phyloP scores from a whole-genome alignment of 163 green algal species.

The Scenedesmus sp. region DNA sequence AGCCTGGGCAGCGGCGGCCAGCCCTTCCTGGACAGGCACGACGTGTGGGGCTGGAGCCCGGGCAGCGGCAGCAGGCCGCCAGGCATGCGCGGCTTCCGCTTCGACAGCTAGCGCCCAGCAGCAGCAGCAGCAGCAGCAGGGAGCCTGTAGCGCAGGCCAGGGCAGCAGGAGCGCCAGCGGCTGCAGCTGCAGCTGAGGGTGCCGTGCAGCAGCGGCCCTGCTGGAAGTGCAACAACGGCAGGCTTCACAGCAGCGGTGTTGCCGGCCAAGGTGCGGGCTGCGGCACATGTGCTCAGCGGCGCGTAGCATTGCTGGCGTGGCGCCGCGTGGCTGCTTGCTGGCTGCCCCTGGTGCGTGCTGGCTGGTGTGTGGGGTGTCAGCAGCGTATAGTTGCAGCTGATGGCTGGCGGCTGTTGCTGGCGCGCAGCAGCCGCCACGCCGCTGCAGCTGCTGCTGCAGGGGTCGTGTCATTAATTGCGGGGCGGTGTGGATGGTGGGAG shows the following conservation, averaged over 20 bases:
- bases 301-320: neutral
- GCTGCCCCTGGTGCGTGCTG: neutral
- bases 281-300: neutral
- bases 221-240: neutral
- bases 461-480: neutral
- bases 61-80: conserved; percentile 34
- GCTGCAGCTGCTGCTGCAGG: conserved; percentile 35
- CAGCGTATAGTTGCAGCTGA: conserved; percentile 35
- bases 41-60: conserved; percentile 77
- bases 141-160: too few relatives aligned
- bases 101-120: conserved; percentile 29
- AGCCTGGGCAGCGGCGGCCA: conserved; percentile 58
- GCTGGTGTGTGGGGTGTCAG: neutral
- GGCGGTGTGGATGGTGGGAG: neutral
- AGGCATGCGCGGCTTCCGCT: conserved; percentile 47
- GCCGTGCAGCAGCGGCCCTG: too few relatives aligned
- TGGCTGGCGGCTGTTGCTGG: conserved; percentile 38
- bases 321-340: neutral
- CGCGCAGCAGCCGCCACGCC: conserved; percentile 10
- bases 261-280: neutral
- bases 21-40: conserved; percentile 78
- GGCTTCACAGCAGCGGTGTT: neutral
- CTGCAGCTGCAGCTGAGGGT: too few relatives aligned
- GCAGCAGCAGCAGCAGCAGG: conserved; percentile 18
- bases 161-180: too few relatives aligned